Evolutionary conservation across 1,284 basidiomycete genomes (phyloP).

Genomic region (Peniophora sp.): DNA sequence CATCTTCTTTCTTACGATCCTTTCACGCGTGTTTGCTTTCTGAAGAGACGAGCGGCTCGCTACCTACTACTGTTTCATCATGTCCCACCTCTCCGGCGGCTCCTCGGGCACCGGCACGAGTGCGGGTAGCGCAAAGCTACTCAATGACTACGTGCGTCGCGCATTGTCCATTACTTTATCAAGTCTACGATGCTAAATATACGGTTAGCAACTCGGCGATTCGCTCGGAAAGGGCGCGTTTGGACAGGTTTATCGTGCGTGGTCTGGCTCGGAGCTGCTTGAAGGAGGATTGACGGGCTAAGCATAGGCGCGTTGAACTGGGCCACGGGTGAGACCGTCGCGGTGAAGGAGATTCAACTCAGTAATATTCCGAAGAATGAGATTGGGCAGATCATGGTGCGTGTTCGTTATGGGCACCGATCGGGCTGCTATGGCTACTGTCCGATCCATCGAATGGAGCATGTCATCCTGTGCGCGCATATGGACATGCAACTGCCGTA

Average conservation of each 20-base stretch:
- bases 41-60: too few relatives aligned
- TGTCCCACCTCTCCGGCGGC: too few relatives aligned
- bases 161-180: neutral
- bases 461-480: too few relatives aligned
- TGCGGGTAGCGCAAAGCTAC: slow-evolving; percentile 17
- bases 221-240: slow-evolving; percentile 92
- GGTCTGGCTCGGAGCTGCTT: slow-evolving; percentile 1
- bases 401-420: slow-evolving; percentile 16
- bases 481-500: too few relatives aligned
- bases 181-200: neutral
- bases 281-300: slow-evolving; percentile 3
- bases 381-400: slow-evolving; percentile 93
- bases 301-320: slow-evolving; percentile 83
- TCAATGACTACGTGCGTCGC: slow-evolving; percentile 28
- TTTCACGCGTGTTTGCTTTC: too few relatives aligned
- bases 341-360: slow-evolving; percentile 91
- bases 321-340: slow-evolving; percentile 93
- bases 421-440: neutral
- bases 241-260: slow-evolving; percentile 88
- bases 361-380: slow-evolving; percentile 90
- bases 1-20: too few relatives aligned
- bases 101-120: slow-evolving; percentile 14
- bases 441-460: neutral
- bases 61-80: too few relatives aligned
- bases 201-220: slow-evolving; percentile 81